Base-by-base conservation (phyloP, 768 basidiomycete species). In the Daedaleopsis sinensis region DNA sequence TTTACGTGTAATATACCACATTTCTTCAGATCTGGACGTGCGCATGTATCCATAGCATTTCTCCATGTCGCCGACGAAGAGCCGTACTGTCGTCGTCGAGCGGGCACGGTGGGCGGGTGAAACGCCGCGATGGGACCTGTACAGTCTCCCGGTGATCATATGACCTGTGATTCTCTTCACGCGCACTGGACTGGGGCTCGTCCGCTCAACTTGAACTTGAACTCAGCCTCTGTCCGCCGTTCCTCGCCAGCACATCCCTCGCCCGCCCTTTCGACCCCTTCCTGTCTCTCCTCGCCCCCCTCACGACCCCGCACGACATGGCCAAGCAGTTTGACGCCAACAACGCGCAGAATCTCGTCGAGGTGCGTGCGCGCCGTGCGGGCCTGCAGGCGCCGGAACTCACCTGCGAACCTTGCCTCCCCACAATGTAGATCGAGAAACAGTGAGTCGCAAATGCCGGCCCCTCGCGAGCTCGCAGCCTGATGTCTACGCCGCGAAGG, bases 311-410 rank as follows among this genome's bases (percentile, higher is more conserved):
- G 13, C 63, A 32, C 43, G 74, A 67, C 59, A 85, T 84, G 80
- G 73, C 84, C 18, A 74, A 76, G 62, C 77, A 78, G 66, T 96
- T 98, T 71, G 93, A 97, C 76, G 87, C 96, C 42, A 84, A 94
- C 68, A 91, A 86, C 61, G 93, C 94, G n/a, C 91, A 95, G 76
- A 98, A 98, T 80, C 82, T 88, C 68, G 78, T 85, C 64, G 94
- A 98, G 85, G 93, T 93, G 71, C 66, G 83, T 72, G 23, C 46
- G 23, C 48, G 35, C 36, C 12, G n/a, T 16, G 18, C 54, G 18
- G 15, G n/a, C 32, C 10, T 35, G 18, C 21, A 35, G 23, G 36
- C 47, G 12, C 32, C 38, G 51, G 38, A 49, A 52, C 55, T 55
- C 27, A 19, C 13, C 52, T 38, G 54, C 38, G 23, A n/a, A 39